A percentile compares a stretch with the other conserved stretches of the same genome.
phyloP scores from a whole-genome alignment of 179 eudicot genomes.

The Silene noctiflora region DNA sequence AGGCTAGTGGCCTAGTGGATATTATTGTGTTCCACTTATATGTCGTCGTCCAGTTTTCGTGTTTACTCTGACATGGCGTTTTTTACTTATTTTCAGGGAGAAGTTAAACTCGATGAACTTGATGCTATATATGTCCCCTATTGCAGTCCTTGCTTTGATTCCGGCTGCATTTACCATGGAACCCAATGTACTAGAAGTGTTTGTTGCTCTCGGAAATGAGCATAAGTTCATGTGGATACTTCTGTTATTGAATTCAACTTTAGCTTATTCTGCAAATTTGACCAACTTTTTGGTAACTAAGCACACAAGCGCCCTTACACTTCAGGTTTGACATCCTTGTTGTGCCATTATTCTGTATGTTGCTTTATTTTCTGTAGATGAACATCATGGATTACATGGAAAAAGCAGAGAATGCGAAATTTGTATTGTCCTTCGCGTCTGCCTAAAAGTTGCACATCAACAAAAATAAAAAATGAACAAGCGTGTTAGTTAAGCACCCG shows the following conservation, averaged over 20 bases:
- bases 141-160: slow-evolving; percentile 71
- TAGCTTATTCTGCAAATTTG: slow-evolving; percentile 88
- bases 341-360: slow-evolving; percentile 9
- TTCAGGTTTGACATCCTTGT: slow-evolving; percentile 52
- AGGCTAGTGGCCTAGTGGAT: not conserved
- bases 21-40: not conserved
- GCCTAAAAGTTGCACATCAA: too few species aligned
- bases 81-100: slow-evolving; percentile 54
- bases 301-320: slow-evolving; percentile 91
- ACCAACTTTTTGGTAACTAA: slow-evolving; percentile 95
- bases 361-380: not conserved
- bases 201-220: slow-evolving; percentile 46
- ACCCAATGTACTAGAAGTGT: slow-evolving; percentile 60
- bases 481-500: too few species aligned
- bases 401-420: not conserved
- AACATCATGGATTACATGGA: too few species aligned
- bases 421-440: not conserved
- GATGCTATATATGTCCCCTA: slow-evolving; percentile 90
- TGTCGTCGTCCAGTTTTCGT: not conserved
- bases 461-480: too few species aligned
- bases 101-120: slow-evolving; percentile 93
- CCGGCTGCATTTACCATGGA: slow-evolving; percentile 81
- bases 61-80: slow-evolving; percentile 13
- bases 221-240: slow-evolving; percentile 69
- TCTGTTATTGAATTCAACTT: slow-evolving; percentile 61